Percentiles rank a stretch among this genome's conserved stretches.
These are phyloP conservation scores for Cladochytrium replicatum DNA, from an alignment of 192 early-diverging fungal species.

Conservation along the genomic window DNA sequence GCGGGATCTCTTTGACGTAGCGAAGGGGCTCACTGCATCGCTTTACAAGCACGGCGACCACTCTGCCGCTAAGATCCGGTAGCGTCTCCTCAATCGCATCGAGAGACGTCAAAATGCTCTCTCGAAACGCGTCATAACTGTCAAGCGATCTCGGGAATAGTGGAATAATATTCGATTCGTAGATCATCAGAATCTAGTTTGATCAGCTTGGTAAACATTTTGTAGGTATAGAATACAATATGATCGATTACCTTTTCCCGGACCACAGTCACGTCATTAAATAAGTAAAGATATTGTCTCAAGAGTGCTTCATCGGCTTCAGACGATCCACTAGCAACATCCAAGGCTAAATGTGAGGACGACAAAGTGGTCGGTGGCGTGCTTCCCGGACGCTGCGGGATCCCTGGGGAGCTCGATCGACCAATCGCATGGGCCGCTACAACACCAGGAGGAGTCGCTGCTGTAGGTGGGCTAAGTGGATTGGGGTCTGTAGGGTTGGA, in stretches of 20 bases:
- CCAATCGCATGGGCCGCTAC: no score
- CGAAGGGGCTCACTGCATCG: slow-evolving; percentile 18
- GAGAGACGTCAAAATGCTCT: not conserved
- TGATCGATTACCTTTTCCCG: slow-evolving; percentile 2
- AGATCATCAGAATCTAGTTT: slow-evolving; percentile 11
- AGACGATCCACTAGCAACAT: not conserved
- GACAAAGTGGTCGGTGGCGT: not conserved
- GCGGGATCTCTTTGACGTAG: slow-evolving; percentile 9
- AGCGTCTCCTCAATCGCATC: slow-evolving; percentile 1
- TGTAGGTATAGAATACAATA: slow-evolving; percentile 2
- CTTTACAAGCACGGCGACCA: slow-evolving; percentile 6
- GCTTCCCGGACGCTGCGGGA: not conserved
- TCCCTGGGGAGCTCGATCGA: no score
- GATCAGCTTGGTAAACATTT: no score
- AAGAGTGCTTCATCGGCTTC: slow-evolving; percentile 1
- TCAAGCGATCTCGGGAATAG: not conserved
- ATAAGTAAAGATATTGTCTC: slow-evolving; percentile 16
- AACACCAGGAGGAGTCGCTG: no score
- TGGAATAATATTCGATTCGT: slow-evolving; percentile 2
- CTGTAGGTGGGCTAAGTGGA: no score
- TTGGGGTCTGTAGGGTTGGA: no score
- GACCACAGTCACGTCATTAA: slow-evolving; percentile 15
- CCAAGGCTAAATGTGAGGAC: not conserved
- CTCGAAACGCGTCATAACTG: slow-evolving; percentile 1
- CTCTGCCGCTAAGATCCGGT: slow-evolving; percentile 6